phyloP scores from a whole-genome alignment of 2,329 filamentous ascomycete species.

The Sphaerulina populicola region DNA sequence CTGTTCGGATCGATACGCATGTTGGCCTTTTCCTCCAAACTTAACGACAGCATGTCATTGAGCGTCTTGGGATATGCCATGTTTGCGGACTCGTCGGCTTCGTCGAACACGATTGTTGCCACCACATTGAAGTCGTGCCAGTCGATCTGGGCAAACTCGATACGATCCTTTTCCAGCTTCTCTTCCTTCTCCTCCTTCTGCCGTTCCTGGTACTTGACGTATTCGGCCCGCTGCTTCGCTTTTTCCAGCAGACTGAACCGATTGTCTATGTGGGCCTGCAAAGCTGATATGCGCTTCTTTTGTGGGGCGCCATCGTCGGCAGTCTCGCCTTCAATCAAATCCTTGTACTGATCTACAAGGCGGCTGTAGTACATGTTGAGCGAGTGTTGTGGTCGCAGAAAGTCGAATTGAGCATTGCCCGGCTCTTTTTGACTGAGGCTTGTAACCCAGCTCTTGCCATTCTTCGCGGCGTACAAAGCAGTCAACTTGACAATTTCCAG shows the following conservation, averaged over 20 bases:
- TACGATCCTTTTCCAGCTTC: slow-evolving; percentile 70
- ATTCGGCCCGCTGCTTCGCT: slow-evolving; percentile 79
- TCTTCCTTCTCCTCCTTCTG: slow-evolving; percentile 87
- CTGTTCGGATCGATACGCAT: slow-evolving; percentile 74
- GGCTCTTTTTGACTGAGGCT: slow-evolving; percentile 79
- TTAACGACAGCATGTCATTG: slow-evolving; percentile 86
- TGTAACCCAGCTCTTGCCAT: slow-evolving; percentile 86
- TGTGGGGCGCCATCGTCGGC: slow-evolving; percentile 63
- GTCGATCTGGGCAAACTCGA: slow-evolving; percentile 76
- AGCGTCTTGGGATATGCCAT: slow-evolving; percentile 83
- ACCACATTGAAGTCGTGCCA: slow-evolving; percentile 98
- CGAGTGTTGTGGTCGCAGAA: slow-evolving; percentile 88
- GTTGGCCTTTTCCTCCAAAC: slow-evolving; percentile 87
- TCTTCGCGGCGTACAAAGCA: slow-evolving; percentile 84
- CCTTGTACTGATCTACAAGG: slow-evolving; percentile 87
- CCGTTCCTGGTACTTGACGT: slow-evolving; percentile 71
- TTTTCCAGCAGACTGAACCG: slow-evolving; percentile 71
- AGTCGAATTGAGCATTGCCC: slow-evolving; percentile 91
- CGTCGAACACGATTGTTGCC: slow-evolving; percentile 86
- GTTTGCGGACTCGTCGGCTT: slow-evolving; percentile 75
- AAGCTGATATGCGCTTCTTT: slow-evolving; percentile 60
- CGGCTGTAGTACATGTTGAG: slow-evolving; percentile 93
- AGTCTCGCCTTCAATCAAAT: slow-evolving; percentile 60
- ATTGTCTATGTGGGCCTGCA: slow-evolving; percentile 67
- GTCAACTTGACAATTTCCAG: slow-evolving; percentile 65